Base-by-base conservation (phyloP, 1,139 yeast genomes). In the Sugiyamaella grinbergsii region DNA sequence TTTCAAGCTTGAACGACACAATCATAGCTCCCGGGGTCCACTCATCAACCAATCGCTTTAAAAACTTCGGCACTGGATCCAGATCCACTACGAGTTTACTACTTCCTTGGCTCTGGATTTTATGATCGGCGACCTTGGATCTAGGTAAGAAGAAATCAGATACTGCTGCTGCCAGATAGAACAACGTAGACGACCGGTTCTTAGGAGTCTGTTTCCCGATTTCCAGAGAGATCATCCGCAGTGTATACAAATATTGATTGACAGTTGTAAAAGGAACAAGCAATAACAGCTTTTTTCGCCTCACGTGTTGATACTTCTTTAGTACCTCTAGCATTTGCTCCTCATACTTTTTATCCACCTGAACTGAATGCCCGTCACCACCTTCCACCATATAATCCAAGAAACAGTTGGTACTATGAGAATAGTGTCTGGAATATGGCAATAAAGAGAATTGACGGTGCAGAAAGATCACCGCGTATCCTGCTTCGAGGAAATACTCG, bases 21-120 rank as follows among this genome's bases (percentile, higher is more conserved):
- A 94, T 89, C 95, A 90, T 86, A 1, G 98, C 95, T 6, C 83
- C 81, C 1, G 95, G 95, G 0, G 96, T 95, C 98, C 98, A 93
- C 26, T 83, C 79, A 59, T 89, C 96, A 1, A 91, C 97, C 58
- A 94, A 73, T 54, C 97, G 75, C 58, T 88, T 79, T 61, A 93
- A 76, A 61, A 94, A 93, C 66, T 93, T 93, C 13, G 99, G 98
- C 2, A 94, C 98, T 13, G 96, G 98, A 63, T 93, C 97, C 58
- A 93, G 74, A 61, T 89, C 85, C 20, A 93, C 89, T 16, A 85
- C 80, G 50, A 93, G 73, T 63, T 85, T 87, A 33, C 39, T 26
- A 24, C 32, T 41, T 1, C 90, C 89, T 2, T 76, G 77, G 11
- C 95, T 85, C 69, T 94, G 98, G 57, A 93, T 93, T 69, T 93